These are phyloP conservation scores for Brassica cretica DNA, from an alignment of 345 rosid species.

Conservation along the genomic window DNA sequence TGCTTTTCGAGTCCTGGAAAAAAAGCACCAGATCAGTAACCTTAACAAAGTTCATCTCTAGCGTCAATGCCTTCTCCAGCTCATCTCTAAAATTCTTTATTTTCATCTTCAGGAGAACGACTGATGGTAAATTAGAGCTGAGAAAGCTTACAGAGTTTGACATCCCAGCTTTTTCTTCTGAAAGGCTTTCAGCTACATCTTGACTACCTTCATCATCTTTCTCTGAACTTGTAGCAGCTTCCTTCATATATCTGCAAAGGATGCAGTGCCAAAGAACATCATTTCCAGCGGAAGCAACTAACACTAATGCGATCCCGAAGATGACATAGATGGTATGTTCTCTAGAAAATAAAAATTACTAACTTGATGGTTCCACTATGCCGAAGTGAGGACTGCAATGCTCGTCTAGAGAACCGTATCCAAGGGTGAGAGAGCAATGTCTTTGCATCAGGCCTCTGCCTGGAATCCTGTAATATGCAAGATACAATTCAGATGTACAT, in stretches of 20 bases:
- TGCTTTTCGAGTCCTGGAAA: slow-evolving; percentile 37
- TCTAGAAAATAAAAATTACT: slow-evolving; percentile 2
- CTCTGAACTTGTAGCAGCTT: slow-evolving; percentile 53
- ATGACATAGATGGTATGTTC: not conserved
- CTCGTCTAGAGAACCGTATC: slow-evolving; percentile 87
- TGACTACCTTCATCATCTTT: slow-evolving; percentile 57
- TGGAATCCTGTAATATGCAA: slow-evolving; percentile 74
- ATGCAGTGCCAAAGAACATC: slow-evolving; percentile 4
- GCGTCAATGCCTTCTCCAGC: not conserved
- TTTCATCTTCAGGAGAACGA: not conserved
- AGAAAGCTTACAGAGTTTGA: slow-evolving; percentile 51
- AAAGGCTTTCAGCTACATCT: slow-evolving; percentile 48
- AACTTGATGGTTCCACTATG: slow-evolving; percentile 85
- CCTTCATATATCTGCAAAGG: slow-evolving; percentile 57
- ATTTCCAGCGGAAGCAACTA: slow-evolving; percentile 25
- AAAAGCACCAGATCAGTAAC: slow-evolving; percentile 21
- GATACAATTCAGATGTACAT: slow-evolving; percentile 20
- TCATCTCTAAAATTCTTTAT: slow-evolving; percentile 16
- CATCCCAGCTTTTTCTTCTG: slow-evolving; percentile 52
- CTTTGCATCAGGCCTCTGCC: slow-evolving; percentile 99
- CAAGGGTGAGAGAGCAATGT: slow-evolving; percentile 98
- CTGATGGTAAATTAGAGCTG: slow-evolving; percentile 22
- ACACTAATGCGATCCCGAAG: slow-evolving; percentile 3
- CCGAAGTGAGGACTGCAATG: slow-evolving; percentile 84
- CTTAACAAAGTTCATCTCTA: not conserved